Percentiles rank a stretch among this genome's conserved stretches.
These are phyloP conservation scores for Magnolia officinalis DNA, from an alignment of 164 flowering plant species.

Conservation along the genomic window DNA sequence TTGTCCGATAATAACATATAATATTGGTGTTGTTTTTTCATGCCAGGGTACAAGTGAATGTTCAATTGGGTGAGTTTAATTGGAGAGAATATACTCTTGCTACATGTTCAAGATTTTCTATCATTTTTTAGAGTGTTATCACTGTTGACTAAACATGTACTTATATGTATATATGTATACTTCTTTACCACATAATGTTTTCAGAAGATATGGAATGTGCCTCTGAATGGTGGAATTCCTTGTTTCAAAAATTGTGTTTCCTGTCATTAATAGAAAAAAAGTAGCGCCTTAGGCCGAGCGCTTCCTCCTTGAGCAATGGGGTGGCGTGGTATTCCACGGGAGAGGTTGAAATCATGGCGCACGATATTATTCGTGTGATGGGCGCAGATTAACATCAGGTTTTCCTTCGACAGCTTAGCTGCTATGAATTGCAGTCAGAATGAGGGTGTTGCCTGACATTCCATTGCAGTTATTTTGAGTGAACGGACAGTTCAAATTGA, in stretches of 20 bases:
- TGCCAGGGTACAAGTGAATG: neutral
- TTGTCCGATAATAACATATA: no score
- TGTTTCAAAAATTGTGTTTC: neutral
- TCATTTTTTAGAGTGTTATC: no score
- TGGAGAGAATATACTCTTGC: neutral
- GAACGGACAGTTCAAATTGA: neutral
- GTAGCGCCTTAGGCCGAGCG: slow-evolving; percentile 61
- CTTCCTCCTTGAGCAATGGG: slow-evolving; percentile 43
- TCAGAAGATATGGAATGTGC: neutral
- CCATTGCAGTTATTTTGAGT: neutral
- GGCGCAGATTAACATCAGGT: slow-evolving; percentile 41
- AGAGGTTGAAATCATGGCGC: slow-evolving; percentile 57
- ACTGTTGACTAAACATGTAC: neutral
- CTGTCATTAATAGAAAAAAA: neutral
- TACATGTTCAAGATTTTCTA: no score
- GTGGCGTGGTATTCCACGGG: slow-evolving; percentile 74
- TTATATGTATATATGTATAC: no score
- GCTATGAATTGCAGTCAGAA: slow-evolving; percentile 33
- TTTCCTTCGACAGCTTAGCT: slow-evolving; percentile 37
- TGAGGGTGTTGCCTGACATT: slow-evolving; percentile 31
- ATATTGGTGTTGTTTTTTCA: neutral
- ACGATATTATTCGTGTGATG: slow-evolving; percentile 38
- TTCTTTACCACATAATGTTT: neutral
- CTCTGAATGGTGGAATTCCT: neutral
- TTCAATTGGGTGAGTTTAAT: neutral